A percentile compares a stretch with the other conserved stretches of the same genome.
Conservation (phyloP, 148 eudicot genomes). For the Polygonum maritimum region DNA sequence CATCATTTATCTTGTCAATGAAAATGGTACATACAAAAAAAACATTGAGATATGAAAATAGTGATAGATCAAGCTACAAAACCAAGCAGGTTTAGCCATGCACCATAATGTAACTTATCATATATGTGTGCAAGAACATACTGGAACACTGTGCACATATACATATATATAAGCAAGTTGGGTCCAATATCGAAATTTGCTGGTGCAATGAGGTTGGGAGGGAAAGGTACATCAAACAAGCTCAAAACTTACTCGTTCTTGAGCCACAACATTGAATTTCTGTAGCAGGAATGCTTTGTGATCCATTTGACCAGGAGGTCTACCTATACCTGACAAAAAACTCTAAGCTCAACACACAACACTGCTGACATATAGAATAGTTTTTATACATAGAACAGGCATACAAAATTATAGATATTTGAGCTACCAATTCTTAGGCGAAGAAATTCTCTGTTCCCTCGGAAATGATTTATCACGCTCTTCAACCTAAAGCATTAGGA, state of each 20-base stretch:
- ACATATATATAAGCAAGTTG: background rate
- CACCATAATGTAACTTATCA: background rate
- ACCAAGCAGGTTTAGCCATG: background rate
- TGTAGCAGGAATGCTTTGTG: slow-evolving; percentile 95
- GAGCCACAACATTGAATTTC: slow-evolving; percentile 69
- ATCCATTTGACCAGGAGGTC: slow-evolving; percentile 98
- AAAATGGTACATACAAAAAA: background rate
- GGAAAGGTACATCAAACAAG: background rate
- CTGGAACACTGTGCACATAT: background rate
- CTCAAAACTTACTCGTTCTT: slow-evolving; percentile 47
- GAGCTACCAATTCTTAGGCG: slow-evolving; percentile 84
- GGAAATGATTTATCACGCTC: slow-evolving; percentile 76
- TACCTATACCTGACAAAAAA: slow-evolving; percentile 64
- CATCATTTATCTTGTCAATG: slow-evolving; percentile 53
- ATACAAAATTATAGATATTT: slow-evolving; percentile 12
- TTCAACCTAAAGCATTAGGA: slow-evolving; percentile 41
- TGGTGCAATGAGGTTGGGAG: background rate
- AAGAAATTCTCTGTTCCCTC: slow-evolving; percentile 64
- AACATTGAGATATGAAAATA: background rate
- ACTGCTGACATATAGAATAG: background rate
- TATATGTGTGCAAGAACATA: background rate
- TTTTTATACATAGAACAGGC: background rate
- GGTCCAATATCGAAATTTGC: background rate
- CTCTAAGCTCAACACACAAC: background rate
- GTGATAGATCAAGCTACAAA: background rate